Evolutionary conservation across 202 grass and related monocot genomes (phyloP).

Genomic region (Musa balbisiana): DNA sequence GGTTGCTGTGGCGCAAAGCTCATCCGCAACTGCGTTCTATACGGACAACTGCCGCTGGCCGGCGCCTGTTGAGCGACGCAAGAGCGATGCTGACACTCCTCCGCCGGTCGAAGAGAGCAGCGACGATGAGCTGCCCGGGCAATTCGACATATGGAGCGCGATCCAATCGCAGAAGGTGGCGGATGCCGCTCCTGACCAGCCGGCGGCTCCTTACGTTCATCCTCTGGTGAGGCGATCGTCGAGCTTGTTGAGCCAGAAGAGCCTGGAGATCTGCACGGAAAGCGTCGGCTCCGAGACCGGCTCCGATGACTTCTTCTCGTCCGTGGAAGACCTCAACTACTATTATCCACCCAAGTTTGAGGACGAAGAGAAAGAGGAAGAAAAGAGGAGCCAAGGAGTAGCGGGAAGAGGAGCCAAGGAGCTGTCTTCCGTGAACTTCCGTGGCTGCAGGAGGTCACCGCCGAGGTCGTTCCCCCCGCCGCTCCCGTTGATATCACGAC

Average conservation of each 20-base stretch:
- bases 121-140: neutral
- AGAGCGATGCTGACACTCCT: neutral
- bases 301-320: slow-evolving; percentile 12
- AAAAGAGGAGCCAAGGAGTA: neutral
- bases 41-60: neutral
- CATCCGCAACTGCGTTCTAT: neutral
- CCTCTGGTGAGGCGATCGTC: slow-evolving; percentile 3
- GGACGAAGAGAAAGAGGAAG: neutral
- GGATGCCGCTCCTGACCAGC: neutral
- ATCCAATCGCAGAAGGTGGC: neutral
- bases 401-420: neutral
- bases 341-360: neutral
- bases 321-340: neutral
- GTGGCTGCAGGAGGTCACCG: neutral
- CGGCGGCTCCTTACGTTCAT: slow-evolving; percentile 5
- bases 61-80: neutral
- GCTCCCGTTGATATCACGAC: slow-evolving; percentile 3
- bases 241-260: slow-evolving; percentile 10
- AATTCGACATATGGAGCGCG: neutral
- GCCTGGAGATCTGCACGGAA: slow-evolving; percentile 15
- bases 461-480: slow-evolving; percentile 11
- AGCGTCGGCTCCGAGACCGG: slow-evolving; percentile 12
- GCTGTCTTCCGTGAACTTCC: slow-evolving; percentile 1
- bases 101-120: no score
- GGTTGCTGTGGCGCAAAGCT: neutral